Evolutionary conservation across 2,329 filamentous ascomycete species (phyloP).

Genomic region (Xylariaceae sp.): DNA sequence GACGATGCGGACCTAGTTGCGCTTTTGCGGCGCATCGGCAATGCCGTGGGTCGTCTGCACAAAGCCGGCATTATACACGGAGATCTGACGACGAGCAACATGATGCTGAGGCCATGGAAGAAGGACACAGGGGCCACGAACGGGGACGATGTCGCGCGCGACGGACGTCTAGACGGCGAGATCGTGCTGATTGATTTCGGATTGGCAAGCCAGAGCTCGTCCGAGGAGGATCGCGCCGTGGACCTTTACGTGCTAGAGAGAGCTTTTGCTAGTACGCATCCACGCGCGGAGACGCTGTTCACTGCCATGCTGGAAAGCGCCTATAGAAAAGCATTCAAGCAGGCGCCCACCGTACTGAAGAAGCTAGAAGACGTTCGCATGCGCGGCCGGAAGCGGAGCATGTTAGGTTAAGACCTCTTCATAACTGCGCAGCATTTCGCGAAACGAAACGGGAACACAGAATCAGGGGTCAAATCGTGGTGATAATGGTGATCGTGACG

Average conservation of each 20-base stretch:
- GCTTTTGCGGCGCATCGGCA: slow-evolving; percentile 67
- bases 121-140: slow-evolving; percentile 19
- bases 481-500: background rate
- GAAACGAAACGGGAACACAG: background rate
- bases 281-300: slow-evolving; percentile 73
- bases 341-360: slow-evolving; percentile 67
- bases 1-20: slow-evolving; percentile 49
- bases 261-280: slow-evolving; percentile 92
- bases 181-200: slow-evolving; percentile 94
- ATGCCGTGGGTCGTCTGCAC: slow-evolving; percentile 71
- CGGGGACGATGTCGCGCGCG: slow-evolving; percentile 15
- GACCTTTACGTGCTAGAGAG: slow-evolving; percentile 94
- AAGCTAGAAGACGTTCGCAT: slow-evolving; percentile 87
- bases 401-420: slow-evolving; percentile 64
- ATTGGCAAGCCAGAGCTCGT: slow-evolving; percentile 70
- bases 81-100: slow-evolving; percentile 93
- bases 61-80: slow-evolving; percentile 84
- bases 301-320: slow-evolving; percentile 60
- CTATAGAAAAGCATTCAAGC: slow-evolving; percentile 71
- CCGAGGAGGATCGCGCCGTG: slow-evolving; percentile 90
- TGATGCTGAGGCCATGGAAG: slow-evolving; percentile 64
- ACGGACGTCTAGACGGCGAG: slow-evolving; percentile 54
- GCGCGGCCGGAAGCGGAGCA: slow-evolving; percentile 92
- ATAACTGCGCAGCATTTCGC: background rate
- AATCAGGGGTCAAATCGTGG: background rate